These are phyloP conservation scores for Chalaropsis ovoidea DNA, from an alignment of 2,329 filamentous ascomycete species.

Conservation along the genomic window DNA sequence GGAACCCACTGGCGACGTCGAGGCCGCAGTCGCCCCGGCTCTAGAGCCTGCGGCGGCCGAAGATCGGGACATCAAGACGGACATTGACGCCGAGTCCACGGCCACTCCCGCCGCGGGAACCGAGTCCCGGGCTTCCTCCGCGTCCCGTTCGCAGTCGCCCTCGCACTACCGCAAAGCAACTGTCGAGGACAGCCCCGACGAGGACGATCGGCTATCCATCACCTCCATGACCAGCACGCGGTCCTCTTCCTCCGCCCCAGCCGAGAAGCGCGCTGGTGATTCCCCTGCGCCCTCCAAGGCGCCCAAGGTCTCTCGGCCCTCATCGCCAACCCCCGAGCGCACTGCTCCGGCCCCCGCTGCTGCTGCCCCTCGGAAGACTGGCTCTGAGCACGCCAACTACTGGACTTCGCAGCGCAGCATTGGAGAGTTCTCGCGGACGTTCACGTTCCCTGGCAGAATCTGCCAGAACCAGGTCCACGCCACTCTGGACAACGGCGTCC, in stretches of 20 bases:
- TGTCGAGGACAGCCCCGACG: constrained; percentile 51
- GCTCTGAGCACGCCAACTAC: constrained; percentile 14
- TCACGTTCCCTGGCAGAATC: constrained; percentile 55
- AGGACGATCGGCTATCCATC: constrained; percentile 25
- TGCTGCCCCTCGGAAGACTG: neutral
- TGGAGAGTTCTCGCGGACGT: constrained; percentile 57
- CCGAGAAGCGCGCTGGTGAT: constrained; percentile 21
- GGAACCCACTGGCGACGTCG: neutral
- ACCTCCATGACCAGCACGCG: constrained; percentile 13
- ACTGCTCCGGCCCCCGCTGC: constrained; percentile 22
- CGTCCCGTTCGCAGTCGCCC: neutral
- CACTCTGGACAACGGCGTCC: constrained; percentile 53
- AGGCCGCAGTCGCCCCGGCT: neutral
- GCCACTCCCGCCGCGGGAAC: constrained; percentile 31
- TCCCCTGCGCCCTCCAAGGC: neutral
- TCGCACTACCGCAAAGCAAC: constrained; percentile 45
- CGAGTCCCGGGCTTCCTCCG: constrained; percentile 30
- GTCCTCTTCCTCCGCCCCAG: constrained; percentile 24
- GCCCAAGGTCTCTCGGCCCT: neutral
- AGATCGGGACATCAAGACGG: neutral
- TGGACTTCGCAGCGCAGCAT: constrained; percentile 45
- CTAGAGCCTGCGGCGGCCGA: neutral
- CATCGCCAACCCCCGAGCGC: neutral
- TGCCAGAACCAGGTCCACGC: constrained; percentile 53
- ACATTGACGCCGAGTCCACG: neutral